These are phyloP conservation scores for Eimeria falciformis DNA, from an alignment of 169 alveolate genomes.

Conservation along the genomic window DNA sequence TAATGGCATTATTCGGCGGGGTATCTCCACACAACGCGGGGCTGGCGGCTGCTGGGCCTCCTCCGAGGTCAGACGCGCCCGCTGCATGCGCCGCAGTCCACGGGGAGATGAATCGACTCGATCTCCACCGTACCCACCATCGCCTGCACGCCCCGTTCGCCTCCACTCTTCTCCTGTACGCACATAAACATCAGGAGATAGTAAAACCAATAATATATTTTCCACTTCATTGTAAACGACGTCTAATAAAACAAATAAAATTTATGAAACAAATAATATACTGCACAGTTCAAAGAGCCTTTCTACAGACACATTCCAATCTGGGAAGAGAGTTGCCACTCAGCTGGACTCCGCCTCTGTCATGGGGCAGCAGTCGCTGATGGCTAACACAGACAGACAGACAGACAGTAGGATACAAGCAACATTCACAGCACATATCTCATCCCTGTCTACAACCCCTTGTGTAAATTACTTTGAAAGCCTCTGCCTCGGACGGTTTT, in stretches of 20 bases:
- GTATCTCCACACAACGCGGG: slow-evolving; percentile 19
- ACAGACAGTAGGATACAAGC: too few species aligned
- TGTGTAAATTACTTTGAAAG: slow-evolving; percentile 40
- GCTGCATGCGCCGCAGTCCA: slow-evolving; percentile 63
- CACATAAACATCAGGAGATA: background rate
- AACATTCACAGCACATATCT: too few species aligned
- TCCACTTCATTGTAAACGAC: too few species aligned
- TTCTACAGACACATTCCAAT: too few species aligned
- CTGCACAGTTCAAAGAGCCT: background rate
- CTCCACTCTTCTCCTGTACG: slow-evolving; percentile 47
- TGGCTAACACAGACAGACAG: too few species aligned
- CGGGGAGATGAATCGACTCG: slow-evolving; percentile 51
- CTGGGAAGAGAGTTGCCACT: too few species aligned
- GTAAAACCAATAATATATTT: background rate
- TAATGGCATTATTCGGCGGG: slow-evolving; percentile 46
- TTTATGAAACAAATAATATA: too few species aligned
- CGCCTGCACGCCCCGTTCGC: slow-evolving; percentile 13
- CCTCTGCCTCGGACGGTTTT: slow-evolving; percentile 15
- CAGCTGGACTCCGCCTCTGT: too few species aligned
- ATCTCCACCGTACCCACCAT: slow-evolving; percentile 20
- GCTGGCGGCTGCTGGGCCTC: slow-evolving; percentile 45
- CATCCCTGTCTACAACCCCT: too few species aligned
- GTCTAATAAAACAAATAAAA: too few species aligned
- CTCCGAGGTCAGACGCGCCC: slow-evolving; percentile 46
- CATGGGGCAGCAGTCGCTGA: too few species aligned